These are phyloP conservation scores for Nyctanthes arbortristis DNA, from an alignment of 257 asterid species.

Conservation along the genomic window DNA sequence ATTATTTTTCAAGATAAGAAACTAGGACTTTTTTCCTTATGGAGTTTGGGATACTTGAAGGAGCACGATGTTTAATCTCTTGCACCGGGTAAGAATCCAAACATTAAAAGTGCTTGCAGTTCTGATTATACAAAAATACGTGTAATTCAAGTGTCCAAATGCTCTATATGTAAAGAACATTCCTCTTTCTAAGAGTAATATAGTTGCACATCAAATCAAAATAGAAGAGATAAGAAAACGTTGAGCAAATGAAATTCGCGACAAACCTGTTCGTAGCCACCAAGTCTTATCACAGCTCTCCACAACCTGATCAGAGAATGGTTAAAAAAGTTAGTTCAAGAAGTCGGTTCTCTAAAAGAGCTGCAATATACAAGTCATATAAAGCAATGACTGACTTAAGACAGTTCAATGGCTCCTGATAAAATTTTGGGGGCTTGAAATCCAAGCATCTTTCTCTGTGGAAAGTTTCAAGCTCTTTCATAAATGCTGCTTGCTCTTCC, in stretches of 20 bases:
- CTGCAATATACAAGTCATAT: not conserved
- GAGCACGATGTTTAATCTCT: not conserved
- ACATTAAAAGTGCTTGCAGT: not conserved
- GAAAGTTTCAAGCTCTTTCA: constrained; percentile 74
- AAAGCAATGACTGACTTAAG: constrained; percentile 61
- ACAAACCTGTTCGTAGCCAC: constrained; percentile 90
- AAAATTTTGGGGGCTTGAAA: constrained; percentile 83
- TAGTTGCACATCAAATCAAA: constrained; percentile 10
- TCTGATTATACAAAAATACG: not conserved
- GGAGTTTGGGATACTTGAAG: not conserved
- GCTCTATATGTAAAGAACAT: not conserved
- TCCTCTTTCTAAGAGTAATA: not conserved
- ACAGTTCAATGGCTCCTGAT: constrained; percentile 81
- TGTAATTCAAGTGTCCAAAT: not conserved
- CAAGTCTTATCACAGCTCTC: constrained; percentile 88
- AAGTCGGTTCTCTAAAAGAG: not conserved
- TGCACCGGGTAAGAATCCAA: not conserved
- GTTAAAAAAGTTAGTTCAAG: constrained; percentile 8
- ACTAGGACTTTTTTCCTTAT: not conserved
- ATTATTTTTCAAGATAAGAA: not conserved
- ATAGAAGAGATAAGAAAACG: constrained; percentile 11
- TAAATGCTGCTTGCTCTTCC: constrained; percentile 77
- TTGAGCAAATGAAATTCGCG: constrained; percentile 16
- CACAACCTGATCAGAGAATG: constrained; percentile 55
- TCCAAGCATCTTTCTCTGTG: constrained; percentile 72